Evolutionary conservation across 1,284 basidiomycete species (phyloP).

Genomic region (Xerocomus minutiporus): DNA sequence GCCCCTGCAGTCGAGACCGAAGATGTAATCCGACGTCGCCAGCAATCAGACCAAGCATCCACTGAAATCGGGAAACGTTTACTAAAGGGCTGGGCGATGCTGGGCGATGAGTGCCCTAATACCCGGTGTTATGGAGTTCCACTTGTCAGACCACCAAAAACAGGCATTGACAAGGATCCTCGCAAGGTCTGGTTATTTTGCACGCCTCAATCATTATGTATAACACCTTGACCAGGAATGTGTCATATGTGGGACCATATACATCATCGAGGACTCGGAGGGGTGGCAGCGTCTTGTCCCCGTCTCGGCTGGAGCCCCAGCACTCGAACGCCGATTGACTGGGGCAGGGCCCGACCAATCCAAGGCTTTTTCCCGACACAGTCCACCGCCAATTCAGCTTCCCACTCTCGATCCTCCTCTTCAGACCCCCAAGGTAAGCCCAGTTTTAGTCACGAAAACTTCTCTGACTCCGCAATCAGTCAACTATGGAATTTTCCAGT

Average conservation of each 20-base stretch:
- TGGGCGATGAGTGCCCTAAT: slow-evolving; percentile 75
- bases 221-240: slow-evolving; percentile 55
- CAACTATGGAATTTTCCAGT: slow-evolving; percentile 18
- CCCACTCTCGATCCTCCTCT: slow-evolving; percentile 30
- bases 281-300: slow-evolving; percentile 48
- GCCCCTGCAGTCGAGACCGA: slow-evolving; percentile 58
- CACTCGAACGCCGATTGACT: slow-evolving; percentile 4
- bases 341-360: slow-evolving; percentile 10
- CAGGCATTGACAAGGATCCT: slow-evolving; percentile 54
- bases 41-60: slow-evolving; percentile 76
- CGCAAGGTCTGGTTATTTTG: slow-evolving; percentile 47
- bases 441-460: not conserved
- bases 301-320: slow-evolving; percentile 16
- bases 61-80: slow-evolving; percentile 71
- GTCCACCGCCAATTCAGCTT: slow-evolving; percentile 31
- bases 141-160: slow-evolving; percentile 67
- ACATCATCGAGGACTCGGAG: slow-evolving; percentile 51
- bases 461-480: slow-evolving; percentile 19
- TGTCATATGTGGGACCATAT: slow-evolving; percentile 65
- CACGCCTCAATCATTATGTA: slow-evolving; percentile 1
- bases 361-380: slow-evolving; percentile 15
- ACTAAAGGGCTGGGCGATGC: slow-evolving; percentile 79
- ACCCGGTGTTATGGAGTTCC: slow-evolving; percentile 65
- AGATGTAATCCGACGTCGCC: slow-evolving; percentile 59
- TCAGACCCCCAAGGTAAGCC: slow-evolving; percentile 29